Conservation (phyloP, 768 basidiomycete genomes). For the Lepiota subincarnata region DNA sequence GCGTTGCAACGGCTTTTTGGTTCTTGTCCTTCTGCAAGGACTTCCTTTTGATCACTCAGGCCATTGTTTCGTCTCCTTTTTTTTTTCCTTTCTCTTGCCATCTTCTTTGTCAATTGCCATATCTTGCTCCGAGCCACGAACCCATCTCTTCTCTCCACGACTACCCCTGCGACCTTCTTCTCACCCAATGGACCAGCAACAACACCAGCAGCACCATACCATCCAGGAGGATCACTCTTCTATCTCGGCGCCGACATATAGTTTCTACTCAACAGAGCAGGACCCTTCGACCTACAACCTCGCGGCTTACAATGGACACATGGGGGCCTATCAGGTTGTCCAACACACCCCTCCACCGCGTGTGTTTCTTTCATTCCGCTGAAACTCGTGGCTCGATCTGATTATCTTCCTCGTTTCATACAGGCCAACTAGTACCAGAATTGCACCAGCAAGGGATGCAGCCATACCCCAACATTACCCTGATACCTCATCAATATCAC, state of each 20-base stretch:
- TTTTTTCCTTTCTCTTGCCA: slow-evolving; percentile 26
- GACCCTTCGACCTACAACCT: slow-evolving; percentile 49
- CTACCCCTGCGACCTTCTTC: slow-evolving; percentile 32
- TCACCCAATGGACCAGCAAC: slow-evolving; percentile 44
- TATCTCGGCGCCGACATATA: slow-evolving; percentile 20
- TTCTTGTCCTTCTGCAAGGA: slow-evolving; percentile 23
- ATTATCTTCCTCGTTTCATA: slow-evolving; percentile 52
- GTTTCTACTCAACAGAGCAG: slow-evolving; percentile 29
- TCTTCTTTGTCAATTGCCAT: slow-evolving; percentile 13
- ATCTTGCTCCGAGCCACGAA: not conserved
- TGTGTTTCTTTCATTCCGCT: slow-evolving; percentile 54
- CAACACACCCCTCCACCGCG: slow-evolving; percentile 65
- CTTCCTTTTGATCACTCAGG: slow-evolving; percentile 18
- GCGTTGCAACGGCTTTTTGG: slow-evolving; percentile 8
- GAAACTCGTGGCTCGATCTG: slow-evolving; percentile 58
- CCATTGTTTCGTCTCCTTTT: slow-evolving; percentile 31
- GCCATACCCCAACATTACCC: slow-evolving; percentile 54
- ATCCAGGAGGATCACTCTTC: slow-evolving; percentile 48
- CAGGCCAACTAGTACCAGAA: slow-evolving; percentile 65
- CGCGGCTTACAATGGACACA: slow-evolving; percentile 46
- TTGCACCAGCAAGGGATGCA: slow-evolving; percentile 49
- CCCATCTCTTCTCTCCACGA: slow-evolving; percentile 19
- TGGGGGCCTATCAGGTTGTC: slow-evolving; percentile 56
- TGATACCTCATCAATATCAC: slow-evolving; percentile 66
- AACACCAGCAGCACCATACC: slow-evolving; percentile 42